A percentile compares a stretch with the other conserved stretches of the same genome.
Evolutionary conservation across 2,329 filamentous ascomycete species (phyloP).

Genomic region (Pseudopyricularia javanii): DNA sequence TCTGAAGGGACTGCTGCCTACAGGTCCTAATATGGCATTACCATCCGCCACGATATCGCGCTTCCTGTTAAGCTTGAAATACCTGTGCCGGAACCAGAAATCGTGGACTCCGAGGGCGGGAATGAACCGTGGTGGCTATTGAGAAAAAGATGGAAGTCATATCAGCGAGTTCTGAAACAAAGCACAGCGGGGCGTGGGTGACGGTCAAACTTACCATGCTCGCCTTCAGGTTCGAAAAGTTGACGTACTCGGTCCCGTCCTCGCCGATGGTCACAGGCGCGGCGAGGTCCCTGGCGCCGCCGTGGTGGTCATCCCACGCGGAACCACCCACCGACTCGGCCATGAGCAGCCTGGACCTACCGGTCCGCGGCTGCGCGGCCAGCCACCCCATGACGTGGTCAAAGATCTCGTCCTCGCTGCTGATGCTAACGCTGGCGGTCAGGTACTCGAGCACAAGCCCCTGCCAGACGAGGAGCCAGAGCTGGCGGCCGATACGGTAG

Average conservation of each 20-base stretch:
- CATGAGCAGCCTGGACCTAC: slow-evolving; percentile 37
- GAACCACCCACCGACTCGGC: slow-evolving; percentile 42
- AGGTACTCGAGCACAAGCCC: slow-evolving; percentile 29
- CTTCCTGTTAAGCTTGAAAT: slow-evolving; percentile 34
- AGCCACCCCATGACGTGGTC: slow-evolving; percentile 46
- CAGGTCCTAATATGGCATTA: slow-evolving; percentile 13
- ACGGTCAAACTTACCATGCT: slow-evolving; percentile 23
- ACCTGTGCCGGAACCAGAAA: slow-evolving; percentile 41
- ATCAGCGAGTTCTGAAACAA: no score
- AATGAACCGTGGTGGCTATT: slow-evolving; percentile 35
- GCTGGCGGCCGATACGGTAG: slow-evolving; percentile 19
- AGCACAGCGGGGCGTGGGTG: no score
- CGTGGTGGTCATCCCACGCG: slow-evolving; percentile 45
- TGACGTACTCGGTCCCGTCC: slow-evolving; percentile 34
- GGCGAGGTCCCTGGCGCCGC: slow-evolving; percentile 22
- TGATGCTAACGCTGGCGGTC: slow-evolving; percentile 39
- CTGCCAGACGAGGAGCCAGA: slow-evolving; percentile 12
- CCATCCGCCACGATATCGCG: slow-evolving; percentile 28
- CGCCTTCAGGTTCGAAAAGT: slow-evolving; percentile 46
- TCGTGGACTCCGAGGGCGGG: slow-evolving; percentile 39
- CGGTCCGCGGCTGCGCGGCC: slow-evolving; percentile 36
- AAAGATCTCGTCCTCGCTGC: slow-evolving; percentile 45
- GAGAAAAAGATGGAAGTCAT: background rate
- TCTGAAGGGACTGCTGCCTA: slow-evolving; percentile 24
- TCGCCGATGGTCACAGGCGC: slow-evolving; percentile 19